Conservation (phyloP, 495 filamentous ascomycete species). For the Penicillium pancosmium region DNA sequence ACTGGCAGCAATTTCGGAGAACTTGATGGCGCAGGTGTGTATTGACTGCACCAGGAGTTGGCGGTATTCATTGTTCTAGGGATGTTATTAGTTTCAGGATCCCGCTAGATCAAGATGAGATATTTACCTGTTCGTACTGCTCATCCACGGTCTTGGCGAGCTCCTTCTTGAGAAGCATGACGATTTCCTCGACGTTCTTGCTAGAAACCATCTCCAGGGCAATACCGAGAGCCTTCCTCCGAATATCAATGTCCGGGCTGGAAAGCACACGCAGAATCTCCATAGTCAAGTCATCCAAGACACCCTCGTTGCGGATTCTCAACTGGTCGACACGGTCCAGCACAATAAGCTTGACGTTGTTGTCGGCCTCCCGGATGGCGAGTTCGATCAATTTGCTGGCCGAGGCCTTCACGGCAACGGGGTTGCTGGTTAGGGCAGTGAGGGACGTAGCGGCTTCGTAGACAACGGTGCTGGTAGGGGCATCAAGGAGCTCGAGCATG, state of each 20-base stretch:
- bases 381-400: constrained; percentile 96
- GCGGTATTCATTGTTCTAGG: constrained; percentile 89
- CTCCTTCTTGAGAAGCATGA: constrained; percentile 95
- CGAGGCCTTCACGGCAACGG: constrained; percentile 96
- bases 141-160: constrained; percentile 97
- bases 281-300: constrained; percentile 96
- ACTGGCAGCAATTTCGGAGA: constrained; percentile 95
- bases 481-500: constrained; percentile 96
- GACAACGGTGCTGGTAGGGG: constrained; percentile 88
- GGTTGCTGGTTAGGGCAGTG: constrained; percentile 91
- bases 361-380: constrained; percentile 94
- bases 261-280: constrained; percentile 95
- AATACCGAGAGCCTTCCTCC: constrained; percentile 87
- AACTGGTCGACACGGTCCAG: constrained; percentile 93
- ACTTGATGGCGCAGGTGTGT: constrained; percentile 97
- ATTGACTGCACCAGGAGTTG: constrained; percentile 95
- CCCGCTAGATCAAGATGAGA: background rate
- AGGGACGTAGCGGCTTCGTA: constrained; percentile 99
- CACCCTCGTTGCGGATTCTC: constrained; percentile 86
- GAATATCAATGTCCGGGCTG: constrained; percentile 94
- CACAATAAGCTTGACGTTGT: constrained; percentile 98
- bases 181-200: constrained; percentile 98
- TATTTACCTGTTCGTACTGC: constrained; percentile 85
- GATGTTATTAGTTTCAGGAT: constrained; percentile 24
- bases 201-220: constrained; percentile 97